Conservation (phyloP, 2,329 filamentous ascomycete species). For the Sclerotiophoma versabilis region DNA sequence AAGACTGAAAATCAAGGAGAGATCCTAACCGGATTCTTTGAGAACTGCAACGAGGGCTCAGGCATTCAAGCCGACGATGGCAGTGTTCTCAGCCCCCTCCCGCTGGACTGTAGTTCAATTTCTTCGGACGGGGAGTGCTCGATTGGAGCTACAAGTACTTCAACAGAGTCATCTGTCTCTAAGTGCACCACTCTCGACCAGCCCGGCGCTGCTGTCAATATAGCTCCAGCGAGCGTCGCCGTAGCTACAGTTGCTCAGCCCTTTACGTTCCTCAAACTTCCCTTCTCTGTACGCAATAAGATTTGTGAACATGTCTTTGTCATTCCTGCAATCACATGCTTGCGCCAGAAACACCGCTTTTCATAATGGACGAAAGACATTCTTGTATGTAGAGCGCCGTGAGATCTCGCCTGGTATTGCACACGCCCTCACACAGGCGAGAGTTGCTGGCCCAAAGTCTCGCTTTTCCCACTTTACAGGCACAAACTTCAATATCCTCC, state of each 20-base stretch:
- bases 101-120: not conserved
- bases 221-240: not conserved
- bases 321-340: conserved; percentile 32
- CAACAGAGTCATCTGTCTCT: not conserved
- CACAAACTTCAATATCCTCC: conserved; percentile 41
- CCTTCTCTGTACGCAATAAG: conserved; percentile 26
- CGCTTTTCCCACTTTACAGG: conserved; percentile 23
- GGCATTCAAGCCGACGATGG: not conserved
- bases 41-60: not conserved
- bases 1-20: not conserved
- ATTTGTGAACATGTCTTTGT: conserved; percentile 35
- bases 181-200: not conserved
- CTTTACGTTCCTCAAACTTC: conserved; percentile 33
- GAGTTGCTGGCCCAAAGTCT: conserved; percentile 23
- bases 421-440: conserved; percentile 25
- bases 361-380: conserved; percentile 22
- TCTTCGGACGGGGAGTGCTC: not conserved
- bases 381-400: conserved; percentile 27
- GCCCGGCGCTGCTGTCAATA: not conserved
- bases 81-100: not conserved
- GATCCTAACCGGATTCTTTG: not conserved
- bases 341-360: conserved; percentile 36
- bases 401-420: conserved; percentile 35
- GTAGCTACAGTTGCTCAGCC: not conserved
- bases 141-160: not conserved